Base-by-base conservation (phyloP, 305 asterid genomes). In the Andrographis paniculata region DNA sequence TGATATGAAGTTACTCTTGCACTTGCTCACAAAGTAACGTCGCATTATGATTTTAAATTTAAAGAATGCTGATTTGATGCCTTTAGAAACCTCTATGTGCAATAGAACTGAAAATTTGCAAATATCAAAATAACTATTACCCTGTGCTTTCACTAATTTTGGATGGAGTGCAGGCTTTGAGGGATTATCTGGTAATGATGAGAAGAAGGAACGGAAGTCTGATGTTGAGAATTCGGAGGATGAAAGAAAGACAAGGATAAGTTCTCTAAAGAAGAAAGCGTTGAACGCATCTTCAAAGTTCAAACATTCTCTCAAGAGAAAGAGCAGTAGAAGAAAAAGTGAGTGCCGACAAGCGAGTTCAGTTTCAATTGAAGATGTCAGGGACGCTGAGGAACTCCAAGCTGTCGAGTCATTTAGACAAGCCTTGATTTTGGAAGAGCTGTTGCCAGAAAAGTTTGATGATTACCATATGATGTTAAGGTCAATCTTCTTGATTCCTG, bases 221-320 rank as follows among this genome's bases (percentile, higher is more conserved):
- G 97, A 87, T 63, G 79, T 87, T 55, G 95, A 87, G 75, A 81
- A 79, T 56, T 87, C 97, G n/a, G 98, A 89, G 79, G 98, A 89
- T 68, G 96, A 89, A 73, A 74, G 96, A 57, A 83, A 72, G 69
- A 82, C 94, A 3, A 86, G 78, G 64, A 91, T 86, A 38, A 75
- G 93, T 53, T 67, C 92, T 33, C 53, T 91, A 58, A 91, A 91
- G 75, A 91, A 86, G 98, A 91, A 91, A 73, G 98, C 96, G 31
- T 65, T 91, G 51, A 80, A 79, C 68, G 98, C 96, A 27, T 91
- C 98, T 22, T 48, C 96, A 0, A 91, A 81, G 68, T 91, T 91
- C 72, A 91, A 86, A 56, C 98, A 91, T 64, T 86, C 98, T 39
- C 96, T 91, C 30, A 91, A 86, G 82, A 89, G 85, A 78, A 91